phyloP scores from a whole-genome alignment of 2,329 filamentous ascomycete species.

The Aspergillus fischeri region DNA sequence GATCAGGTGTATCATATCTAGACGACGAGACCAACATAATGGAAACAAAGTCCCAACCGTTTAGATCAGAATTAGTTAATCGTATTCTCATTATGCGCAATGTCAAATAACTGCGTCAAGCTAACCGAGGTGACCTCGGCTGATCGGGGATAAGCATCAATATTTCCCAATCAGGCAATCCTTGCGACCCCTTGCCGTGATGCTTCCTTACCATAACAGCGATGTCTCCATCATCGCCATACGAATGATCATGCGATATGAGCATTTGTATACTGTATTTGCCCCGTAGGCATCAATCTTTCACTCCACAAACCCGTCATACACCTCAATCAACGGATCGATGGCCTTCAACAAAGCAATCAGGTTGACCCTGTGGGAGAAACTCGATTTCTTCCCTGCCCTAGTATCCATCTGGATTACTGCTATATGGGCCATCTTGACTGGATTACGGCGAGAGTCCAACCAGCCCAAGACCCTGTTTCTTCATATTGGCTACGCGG shows the following conservation, averaged over 20 bases:
- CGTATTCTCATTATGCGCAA: too few species aligned
- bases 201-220: background rate
- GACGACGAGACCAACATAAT: background rate
- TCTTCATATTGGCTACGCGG: conserved; percentile 33
- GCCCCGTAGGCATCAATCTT: background rate
- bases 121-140: background rate
- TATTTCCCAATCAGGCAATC: conserved; percentile 13
- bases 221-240: background rate
- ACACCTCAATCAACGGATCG: background rate
- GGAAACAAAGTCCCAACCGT: background rate
- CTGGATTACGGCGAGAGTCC: conserved; percentile 24
- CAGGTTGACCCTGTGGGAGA: conserved; percentile 26
- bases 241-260: background rate
- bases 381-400: conserved; percentile 30
- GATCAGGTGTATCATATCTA: background rate
- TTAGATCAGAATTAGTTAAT: background rate
- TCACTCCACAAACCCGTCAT: background rate
- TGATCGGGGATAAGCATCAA: background rate
- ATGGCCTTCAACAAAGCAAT: conserved; percentile 18
- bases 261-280: background rate
- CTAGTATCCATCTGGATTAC: conserved; percentile 23
- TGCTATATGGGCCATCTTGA: conserved; percentile 26
- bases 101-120: background rate
- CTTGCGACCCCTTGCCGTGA: conserved; percentile 13
- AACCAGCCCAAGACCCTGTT: conserved; percentile 27